Evolutionary conservation across 805 yeast species (phyloP), one percentile per base, ranked within the genome.

Genomic region (Ogataea nitratoaversa): DNA sequence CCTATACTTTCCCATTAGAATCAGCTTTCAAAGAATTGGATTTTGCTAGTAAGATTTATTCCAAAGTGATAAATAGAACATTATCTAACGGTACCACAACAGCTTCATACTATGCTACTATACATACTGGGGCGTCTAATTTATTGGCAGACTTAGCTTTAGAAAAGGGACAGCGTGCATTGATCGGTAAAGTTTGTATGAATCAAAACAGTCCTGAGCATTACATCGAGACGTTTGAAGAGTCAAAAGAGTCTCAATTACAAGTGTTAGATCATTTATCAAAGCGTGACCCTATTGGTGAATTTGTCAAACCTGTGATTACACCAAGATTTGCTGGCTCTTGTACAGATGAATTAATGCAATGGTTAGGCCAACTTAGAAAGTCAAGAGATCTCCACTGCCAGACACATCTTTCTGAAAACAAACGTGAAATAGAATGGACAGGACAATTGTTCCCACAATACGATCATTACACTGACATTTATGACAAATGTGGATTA

Each of bases 281-380:
- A 14, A 46, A 60, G 5, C 63, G 77, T 36, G 85, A 83, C 44
- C 82, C 86, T 2, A 46, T 50, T 0, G 67, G 71, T 27, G 72
- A 74, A 16, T 46, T 68, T 3, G 72, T 91, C 13, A 66, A 72
- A 37, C 95, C 98, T 0, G 79, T 90, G 12, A 50, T 91, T 9
- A 91, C 98, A 2, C 98, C 99, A 8, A 67, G 99, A 42, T 91
- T 91, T 67, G 98, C 98, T 0, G 95, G 95, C 2, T 76, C 85
- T 16, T 91, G 97, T 56, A 70, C 87, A 3, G 65, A 75, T 19
- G 73, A 76, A 36, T 66, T 87, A 29, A 64, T 91, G 66, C 54
- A 56, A 7, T 71, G 77, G 70, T 67, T 90, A 40, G 95, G 95
- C 3, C 60, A 71, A 5, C 57, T 84, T 19, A 69, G 79, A n/a